Percentiles rank a stretch among this genome's conserved stretches.
Evolutionary conservation across 768 basidiomycete genomes (phyloP).

Genomic region (Tephrocybe sp.): DNA sequence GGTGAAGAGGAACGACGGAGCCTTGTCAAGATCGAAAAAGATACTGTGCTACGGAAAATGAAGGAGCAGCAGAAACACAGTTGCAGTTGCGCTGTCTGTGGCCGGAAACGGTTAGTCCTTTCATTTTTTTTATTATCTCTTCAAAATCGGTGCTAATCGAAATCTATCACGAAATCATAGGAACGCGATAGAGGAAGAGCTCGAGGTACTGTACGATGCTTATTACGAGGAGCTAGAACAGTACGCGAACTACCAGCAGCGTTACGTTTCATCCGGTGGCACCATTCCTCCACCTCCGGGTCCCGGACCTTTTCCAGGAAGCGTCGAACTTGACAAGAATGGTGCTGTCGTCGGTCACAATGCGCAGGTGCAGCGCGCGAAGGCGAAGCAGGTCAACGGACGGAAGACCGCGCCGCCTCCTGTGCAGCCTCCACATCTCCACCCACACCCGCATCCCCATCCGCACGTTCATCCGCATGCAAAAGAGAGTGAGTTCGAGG

Average conservation of each 20-base stretch:
- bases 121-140: slow-evolving; percentile 20
- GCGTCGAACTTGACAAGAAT: slow-evolving; percentile 94
- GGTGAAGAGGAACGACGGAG: slow-evolving; percentile 87
- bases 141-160: slow-evolving; percentile 14
- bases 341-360: slow-evolving; percentile 58
- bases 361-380: slow-evolving; percentile 16
- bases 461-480: slow-evolving; percentile 54
- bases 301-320: slow-evolving; percentile 97
- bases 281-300: slow-evolving; percentile 91
- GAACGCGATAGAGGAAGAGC: slow-evolving; percentile 98
- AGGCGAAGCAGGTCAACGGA: slow-evolving; percentile 17
- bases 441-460: slow-evolving; percentile 40
- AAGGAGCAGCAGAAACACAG: slow-evolving; percentile 98
- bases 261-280: slow-evolving; percentile 88
- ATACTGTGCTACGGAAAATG: slow-evolving; percentile 97
- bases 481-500: slow-evolving; percentile 72
- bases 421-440: slow-evolving; percentile 21
- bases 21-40: slow-evolving; percentile 97
- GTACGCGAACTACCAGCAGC: slow-evolving; percentile 98
- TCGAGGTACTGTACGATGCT: slow-evolving; percentile 99
- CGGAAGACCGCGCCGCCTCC: slow-evolving; percentile 18
- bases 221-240: slow-evolving; percentile 99
- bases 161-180: slow-evolving; percentile 37
- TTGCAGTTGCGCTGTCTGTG: slow-evolving; percentile 95
- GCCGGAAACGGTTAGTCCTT: slow-evolving; percentile 85